Evolutionary conservation across 495 filamentous ascomycete genomes (phyloP).

Genomic region (Penicillium daleae): DNA sequence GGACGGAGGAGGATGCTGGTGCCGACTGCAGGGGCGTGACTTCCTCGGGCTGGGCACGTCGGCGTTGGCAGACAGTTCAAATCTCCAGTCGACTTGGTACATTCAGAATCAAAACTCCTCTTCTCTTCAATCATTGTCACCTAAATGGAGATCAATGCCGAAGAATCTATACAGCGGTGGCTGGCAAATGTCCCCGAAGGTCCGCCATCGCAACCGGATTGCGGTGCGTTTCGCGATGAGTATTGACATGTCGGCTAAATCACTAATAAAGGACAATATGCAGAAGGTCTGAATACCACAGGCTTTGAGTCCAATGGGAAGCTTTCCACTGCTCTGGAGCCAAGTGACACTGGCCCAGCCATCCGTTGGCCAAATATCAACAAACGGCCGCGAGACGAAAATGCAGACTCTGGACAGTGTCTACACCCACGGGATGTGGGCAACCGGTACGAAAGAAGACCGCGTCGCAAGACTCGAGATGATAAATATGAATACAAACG

Average conservation of each 20-base stretch:
- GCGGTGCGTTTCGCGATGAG: not conserved
- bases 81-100: not conserved
- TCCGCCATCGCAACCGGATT: not conserved
- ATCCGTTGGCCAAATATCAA: not conserved
- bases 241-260: not conserved
- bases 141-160: constrained; percentile 4
- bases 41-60: not conserved
- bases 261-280: not conserved
- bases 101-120: not conserved
- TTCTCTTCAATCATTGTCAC: not conserved
- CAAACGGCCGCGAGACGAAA: constrained; percentile 8
- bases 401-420: not conserved
- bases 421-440: not conserved
- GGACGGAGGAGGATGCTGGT: not conserved
- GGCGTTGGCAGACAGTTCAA: not conserved
- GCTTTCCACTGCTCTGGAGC: not conserved
- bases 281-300: not conserved
- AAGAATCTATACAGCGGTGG: constrained; percentile 18
- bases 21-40: not conserved
- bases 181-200: constrained; percentile 14
- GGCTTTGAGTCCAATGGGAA: not conserved
- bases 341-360: not conserved
- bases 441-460: constrained; percentile 55
- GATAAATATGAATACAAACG: constrained; percentile 55
- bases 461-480: constrained; percentile 63